Conservation (phyloP, 73 alveolate species). For the Paramecium tetraurelia region DNA sequence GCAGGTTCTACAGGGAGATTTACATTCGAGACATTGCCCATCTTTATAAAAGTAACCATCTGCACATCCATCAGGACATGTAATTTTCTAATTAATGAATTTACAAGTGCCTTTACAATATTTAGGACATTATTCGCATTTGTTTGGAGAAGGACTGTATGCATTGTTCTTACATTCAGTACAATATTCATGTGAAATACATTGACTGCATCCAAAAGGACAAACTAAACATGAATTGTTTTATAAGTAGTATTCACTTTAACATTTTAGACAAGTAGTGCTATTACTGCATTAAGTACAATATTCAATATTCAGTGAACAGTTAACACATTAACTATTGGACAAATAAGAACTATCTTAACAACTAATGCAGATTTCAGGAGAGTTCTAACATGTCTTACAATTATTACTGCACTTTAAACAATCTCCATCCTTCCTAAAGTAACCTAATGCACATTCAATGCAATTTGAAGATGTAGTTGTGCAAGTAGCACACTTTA, state of each 20-base stretch:
- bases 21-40: neutral
- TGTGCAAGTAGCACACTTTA: neutral
- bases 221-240: neutral
- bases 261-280: neutral
- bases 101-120: neutral
- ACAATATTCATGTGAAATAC: neutral
- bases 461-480: neutral
- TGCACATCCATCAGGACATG: neutral
- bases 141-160: neutral
- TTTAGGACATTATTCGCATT: neutral
- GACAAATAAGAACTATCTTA: neutral
- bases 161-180: neutral
- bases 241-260: neutral
- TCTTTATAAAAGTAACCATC: neutral
- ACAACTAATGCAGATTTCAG: neutral
- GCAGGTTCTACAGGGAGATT: neutral
- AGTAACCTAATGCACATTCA: neutral
- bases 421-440: neutral
- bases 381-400: neutral
- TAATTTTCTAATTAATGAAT: neutral
- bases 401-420: neutral
- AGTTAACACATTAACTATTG: neutral
- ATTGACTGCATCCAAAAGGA: neutral
- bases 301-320: neutral
- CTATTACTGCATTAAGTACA: neutral